These are phyloP conservation scores for Xylariaceae sp. DNA, from an alignment of 2,329 filamentous ascomycete genomes.

Conservation along the genomic window DNA sequence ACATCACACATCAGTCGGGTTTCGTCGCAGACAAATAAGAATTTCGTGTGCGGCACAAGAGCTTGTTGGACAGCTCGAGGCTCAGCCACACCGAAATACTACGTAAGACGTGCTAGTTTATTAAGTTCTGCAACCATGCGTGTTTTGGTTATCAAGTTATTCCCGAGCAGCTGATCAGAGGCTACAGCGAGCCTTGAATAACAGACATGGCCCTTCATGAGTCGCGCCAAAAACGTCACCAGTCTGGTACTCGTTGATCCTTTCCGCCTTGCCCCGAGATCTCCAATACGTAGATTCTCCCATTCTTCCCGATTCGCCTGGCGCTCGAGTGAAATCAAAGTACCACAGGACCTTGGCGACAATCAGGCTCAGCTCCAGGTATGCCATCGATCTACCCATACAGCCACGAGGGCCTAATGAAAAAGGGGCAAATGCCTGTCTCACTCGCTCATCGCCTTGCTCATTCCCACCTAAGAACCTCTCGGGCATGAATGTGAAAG, in stretches of 20 bases:
- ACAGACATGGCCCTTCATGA: constrained; percentile 1
- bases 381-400: constrained; percentile 6
- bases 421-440: constrained; percentile 7
- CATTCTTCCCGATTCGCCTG: not conserved
- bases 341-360: constrained; percentile 4
- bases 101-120: too few species aligned
- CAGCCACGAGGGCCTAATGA: constrained; percentile 3
- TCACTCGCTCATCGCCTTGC: not conserved
- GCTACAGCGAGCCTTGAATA: too few species aligned
- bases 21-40: too few species aligned
- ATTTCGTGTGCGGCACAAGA: too few species aligned
- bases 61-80: too few species aligned
- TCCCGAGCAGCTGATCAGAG: too few species aligned
- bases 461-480: not conserved
- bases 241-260: not conserved
- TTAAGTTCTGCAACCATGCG: too few species aligned
- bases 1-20: too few species aligned
- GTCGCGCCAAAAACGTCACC: not conserved
- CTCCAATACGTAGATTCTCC: constrained; percentile 1
- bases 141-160: too few species aligned
- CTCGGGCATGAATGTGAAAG: too few species aligned
- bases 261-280: not conserved
- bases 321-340: constrained; percentile 3
- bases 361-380: constrained; percentile 1
- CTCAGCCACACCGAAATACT: too few species aligned